Conservation (phyloP, 129 eudicot species). For the Ambrosia trifida region DNA sequence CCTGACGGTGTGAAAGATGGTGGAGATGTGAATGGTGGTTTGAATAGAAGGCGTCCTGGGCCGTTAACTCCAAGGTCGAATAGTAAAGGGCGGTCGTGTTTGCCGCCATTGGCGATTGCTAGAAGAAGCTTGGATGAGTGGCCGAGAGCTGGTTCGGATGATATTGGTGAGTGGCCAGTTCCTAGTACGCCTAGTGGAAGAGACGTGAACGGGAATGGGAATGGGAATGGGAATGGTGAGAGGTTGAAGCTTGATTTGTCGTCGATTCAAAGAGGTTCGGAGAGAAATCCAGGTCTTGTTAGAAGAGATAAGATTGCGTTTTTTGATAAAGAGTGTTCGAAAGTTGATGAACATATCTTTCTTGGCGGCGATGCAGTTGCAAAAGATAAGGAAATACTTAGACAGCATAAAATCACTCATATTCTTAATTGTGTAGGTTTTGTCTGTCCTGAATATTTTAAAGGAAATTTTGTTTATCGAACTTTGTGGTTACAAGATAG, state of each 20-base stretch:
- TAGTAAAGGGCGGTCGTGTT: constrained; percentile 58
- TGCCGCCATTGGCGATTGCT: constrained; percentile 69
- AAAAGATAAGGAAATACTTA: constrained; percentile 63
- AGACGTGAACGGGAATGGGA: constrained; percentile 45
- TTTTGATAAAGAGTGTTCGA: constrained; percentile 84
- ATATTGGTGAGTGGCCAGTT: constrained; percentile 81
- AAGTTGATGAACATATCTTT: constrained; percentile 78
- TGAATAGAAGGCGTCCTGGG: constrained; percentile 40
- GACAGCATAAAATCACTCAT: constrained; percentile 75
- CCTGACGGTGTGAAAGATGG: constrained; percentile 49
- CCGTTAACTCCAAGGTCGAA: constrained; percentile 72
- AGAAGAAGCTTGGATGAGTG: constrained; percentile 86
- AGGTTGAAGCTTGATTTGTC: constrained; percentile 81
- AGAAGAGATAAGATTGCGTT: constrained; percentile 76
- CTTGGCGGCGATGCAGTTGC: constrained; percentile 89
- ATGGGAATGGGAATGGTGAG: constrained; percentile 49
- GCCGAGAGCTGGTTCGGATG: constrained; percentile 91
- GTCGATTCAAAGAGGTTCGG: constrained; percentile 50
- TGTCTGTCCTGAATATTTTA: constrained; percentile 86
- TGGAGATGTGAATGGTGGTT: constrained; percentile 42
- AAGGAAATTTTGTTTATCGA: constrained; percentile 69
- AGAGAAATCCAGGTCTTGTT: constrained; percentile 56
- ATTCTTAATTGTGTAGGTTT: constrained; percentile 89
- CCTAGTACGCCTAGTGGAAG: constrained; percentile 74
- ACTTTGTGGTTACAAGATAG: constrained; percentile 93